Base-by-base conservation (phyloP, 192 early-diverging fungal genomes). In the Coemansia sp. region DNA sequence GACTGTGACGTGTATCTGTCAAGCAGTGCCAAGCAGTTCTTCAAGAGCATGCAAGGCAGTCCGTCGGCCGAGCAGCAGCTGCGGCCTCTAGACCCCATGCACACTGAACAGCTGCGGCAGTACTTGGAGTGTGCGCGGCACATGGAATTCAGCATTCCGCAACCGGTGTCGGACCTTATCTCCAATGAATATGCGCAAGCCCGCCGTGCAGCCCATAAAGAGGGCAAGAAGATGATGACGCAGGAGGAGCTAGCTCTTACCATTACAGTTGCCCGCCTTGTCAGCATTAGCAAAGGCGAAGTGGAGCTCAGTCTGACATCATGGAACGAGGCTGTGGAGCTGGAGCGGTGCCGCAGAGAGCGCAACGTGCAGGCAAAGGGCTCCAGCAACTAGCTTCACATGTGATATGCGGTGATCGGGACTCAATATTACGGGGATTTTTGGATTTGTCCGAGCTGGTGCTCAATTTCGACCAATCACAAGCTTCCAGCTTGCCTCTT, bases 101-200 rank as follows among this genome's bases (percentile, higher is more conserved):
- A 79, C 14, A 49, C 81, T 6, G 55, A 67, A 40, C 50, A 70
- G 31, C 81, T 83, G 47, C 80, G 87, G 38, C 81, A 77, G 42
- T 90, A 82, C 38, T 46, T 90, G 20, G 81, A 84, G 48, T 41
- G 55, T 10, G 63, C 79, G 6, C 78, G 82, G 12, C 48, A 78
- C 44, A 38, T 70, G 13, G 80, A 82, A 9, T 88, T 85, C 64
- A 75, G 61, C 30, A 79, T 90, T 11, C 78, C 86, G 14, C 78
- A 86, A 21, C 59, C 74, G 7, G 70, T 87, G 36, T 86, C 88
- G 3, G 77, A 88, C 55, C 79, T 71, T 70, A 79, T 79, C 18
- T 79, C 76, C 20, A 59, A 55, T n/a, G 70, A 79, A 13, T 79
- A 79, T 37, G 76, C 76, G 8, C 57, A 60, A 15, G 18, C 33